Evolutionary conservation across 495 filamentous ascomycete genomes (phyloP), one percentile per base, ranked within the genome.

Genomic region (Elasticomyces elasticus): DNA sequence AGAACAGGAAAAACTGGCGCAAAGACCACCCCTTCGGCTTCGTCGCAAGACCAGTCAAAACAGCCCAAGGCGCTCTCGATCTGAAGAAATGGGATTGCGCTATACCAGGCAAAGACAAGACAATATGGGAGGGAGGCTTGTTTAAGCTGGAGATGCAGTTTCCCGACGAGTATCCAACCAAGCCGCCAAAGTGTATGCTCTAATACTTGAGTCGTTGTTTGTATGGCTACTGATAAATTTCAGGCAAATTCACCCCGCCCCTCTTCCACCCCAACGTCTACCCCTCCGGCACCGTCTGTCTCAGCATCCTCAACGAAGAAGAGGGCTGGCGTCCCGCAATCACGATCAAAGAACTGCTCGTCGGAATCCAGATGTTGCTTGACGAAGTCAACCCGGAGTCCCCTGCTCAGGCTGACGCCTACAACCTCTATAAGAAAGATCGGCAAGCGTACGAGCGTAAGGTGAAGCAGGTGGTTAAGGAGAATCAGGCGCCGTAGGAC

Each of bases 251-350:
- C 63, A 77, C 82, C 0, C 92, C 92, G 6, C 89, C 92, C 2
- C 84, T 99, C 13, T 99, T 97, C 75, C 92, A 99, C 66, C 92
- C 92, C 0, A 99, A 99, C 65, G 94, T 99, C 63, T 99, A 99
- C 67, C 92, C 92, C 1, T 96, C 91, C 1, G 94, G 92, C 52
- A 97, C 92, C 19, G 94, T 99, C 49, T 99, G 92, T 67, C 79
- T 99, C 12, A 95, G 88, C 15, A 99, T 99, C 61, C 70, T 99
- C 53, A 99, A 99, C 69, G 94, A 99, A 67, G 92, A 99, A 58
- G 92, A 99, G 65, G 92, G 86, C 9, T 99, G 94, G 92, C 89
- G 90, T 66, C 92, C 92, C 9, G 90, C 94, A 1, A 99, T 97
- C 65, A 99, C 94, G 4, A 87, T 97, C 67, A 95, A 95, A 71